phyloP scores from a whole-genome alignment of 495 filamentous ascomycete species.

The Amniculicola lignicola region DNA sequence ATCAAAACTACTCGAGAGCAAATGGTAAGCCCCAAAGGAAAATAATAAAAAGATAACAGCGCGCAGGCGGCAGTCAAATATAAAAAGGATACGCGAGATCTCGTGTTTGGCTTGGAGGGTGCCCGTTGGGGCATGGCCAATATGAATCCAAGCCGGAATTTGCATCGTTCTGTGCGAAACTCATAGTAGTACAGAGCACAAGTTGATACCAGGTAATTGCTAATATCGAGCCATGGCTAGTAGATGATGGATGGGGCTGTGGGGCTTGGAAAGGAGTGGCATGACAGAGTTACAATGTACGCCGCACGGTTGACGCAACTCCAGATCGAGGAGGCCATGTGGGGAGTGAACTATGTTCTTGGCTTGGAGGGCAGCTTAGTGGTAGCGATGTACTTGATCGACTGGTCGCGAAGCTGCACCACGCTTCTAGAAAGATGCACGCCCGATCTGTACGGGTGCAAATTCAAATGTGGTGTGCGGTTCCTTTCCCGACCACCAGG shows the following conservation, averaged over 20 bases:
- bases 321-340: neutral
- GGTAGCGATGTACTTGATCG: neutral
- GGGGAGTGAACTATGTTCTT: neutral
- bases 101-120: constrained; percentile 1
- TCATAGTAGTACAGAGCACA: neutral
- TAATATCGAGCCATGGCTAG: constrained; percentile 3
- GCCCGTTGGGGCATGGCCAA: neutral
- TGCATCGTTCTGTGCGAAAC: neutral
- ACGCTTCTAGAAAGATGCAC: neutral
- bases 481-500: constrained; percentile 20
- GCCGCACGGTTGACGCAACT: neutral
- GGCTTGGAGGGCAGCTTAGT: neutral
- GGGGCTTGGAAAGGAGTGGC: neutral
- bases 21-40: neutral
- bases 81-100: constrained; percentile 5
- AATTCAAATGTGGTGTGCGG: neutral
- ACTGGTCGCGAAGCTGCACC: neutral
- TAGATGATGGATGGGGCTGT: neutral
- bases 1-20: neutral
- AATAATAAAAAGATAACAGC: constrained; percentile 19
- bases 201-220: constrained; percentile 11
- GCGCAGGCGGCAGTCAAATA: neutral
- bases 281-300: neutral
- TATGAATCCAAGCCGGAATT: constrained; percentile 11
- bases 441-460: no score